Evolutionary conservation across 208 protist genomes (phyloP).

Genomic region (Strigomonas culicis): DNA sequence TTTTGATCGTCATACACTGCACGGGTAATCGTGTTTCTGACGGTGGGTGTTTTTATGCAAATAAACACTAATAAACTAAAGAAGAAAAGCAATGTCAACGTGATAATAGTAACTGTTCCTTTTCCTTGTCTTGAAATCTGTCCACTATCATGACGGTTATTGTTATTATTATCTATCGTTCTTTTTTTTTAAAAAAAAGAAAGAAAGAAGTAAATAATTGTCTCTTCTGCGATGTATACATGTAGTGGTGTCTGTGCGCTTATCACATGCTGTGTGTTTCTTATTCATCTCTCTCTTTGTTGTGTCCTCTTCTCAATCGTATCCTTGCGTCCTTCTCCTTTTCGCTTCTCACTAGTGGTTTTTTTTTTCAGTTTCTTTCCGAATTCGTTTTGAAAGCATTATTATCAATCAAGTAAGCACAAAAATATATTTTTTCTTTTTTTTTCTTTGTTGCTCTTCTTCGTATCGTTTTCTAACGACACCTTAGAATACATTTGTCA

Average conservation of each 20-base stretch:
- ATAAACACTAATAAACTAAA: too few relatives aligned
- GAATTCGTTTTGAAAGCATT: background rate
- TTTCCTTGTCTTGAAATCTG: slow-evolving; percentile 7
- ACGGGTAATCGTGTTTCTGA: too few relatives aligned
- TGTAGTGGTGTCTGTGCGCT: background rate
- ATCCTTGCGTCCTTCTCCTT: background rate
- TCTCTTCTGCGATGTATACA: too few relatives aligned
- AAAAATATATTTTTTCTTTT: background rate
- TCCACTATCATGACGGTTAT: background rate
- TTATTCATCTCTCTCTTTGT: slow-evolving; percentile 9
- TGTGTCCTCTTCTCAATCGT: background rate
- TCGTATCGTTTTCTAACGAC: too few relatives aligned
- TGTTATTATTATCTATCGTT: background rate
- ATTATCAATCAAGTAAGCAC: background rate
- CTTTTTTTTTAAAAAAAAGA: background rate
- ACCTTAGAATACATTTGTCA: too few relatives aligned
- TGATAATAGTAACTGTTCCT: background rate
- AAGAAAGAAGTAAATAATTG: background rate
- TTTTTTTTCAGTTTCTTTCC: background rate
- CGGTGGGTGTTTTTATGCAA: too few relatives aligned
- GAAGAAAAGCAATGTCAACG: too few relatives aligned
- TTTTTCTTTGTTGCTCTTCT: too few relatives aligned
- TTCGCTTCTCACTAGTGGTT: slow-evolving; percentile 3
- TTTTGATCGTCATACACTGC: background rate
- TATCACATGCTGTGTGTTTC: slow-evolving; percentile 7